Conservation (phyloP, 768 basidiomycete genomes). For the Pulveroboletus sp. region DNA sequence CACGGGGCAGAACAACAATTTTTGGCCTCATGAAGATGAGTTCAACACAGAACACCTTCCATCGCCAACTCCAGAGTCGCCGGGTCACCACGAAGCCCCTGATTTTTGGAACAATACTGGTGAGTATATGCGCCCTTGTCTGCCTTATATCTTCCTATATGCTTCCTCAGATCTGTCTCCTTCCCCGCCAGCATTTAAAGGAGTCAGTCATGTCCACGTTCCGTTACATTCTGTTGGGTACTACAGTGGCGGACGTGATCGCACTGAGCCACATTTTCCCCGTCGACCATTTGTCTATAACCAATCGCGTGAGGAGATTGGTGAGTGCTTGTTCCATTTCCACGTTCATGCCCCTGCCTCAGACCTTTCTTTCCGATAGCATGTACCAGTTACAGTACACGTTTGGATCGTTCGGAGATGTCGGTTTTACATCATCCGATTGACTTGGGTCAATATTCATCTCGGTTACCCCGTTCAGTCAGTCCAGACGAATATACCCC, state of each 20-base stretch:
- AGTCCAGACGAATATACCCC: not conserved
- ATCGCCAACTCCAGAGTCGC: conserved; percentile 9
- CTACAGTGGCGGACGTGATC: conserved; percentile 1
- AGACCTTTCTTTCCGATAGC: conserved; percentile 7
- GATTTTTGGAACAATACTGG: conserved; percentile 10
- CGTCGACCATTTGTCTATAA: not conserved
- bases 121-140: conserved; percentile 25
- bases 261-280: not conserved
- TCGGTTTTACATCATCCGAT: not conserved
- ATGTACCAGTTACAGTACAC: not conserved
- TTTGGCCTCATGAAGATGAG: not conserved
- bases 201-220: conserved; percentile 1
- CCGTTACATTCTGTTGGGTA: not conserved
- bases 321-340: conserved; percentile 4
- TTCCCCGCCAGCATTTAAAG: conserved; percentile 30
- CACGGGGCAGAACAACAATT: not conserved
- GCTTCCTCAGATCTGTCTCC: conserved; percentile 33
- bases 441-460: not conserved
- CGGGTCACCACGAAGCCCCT: conserved; percentile 1
- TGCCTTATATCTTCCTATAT: conserved; percentile 6
- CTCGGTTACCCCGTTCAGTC: not conserved
- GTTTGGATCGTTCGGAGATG: not conserved
- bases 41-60: not conserved
- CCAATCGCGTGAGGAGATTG: not conserved
- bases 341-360: not conserved